Base-by-base conservation (phyloP, 208 protist genomes). In the Giardia duodenalis region DNA sequence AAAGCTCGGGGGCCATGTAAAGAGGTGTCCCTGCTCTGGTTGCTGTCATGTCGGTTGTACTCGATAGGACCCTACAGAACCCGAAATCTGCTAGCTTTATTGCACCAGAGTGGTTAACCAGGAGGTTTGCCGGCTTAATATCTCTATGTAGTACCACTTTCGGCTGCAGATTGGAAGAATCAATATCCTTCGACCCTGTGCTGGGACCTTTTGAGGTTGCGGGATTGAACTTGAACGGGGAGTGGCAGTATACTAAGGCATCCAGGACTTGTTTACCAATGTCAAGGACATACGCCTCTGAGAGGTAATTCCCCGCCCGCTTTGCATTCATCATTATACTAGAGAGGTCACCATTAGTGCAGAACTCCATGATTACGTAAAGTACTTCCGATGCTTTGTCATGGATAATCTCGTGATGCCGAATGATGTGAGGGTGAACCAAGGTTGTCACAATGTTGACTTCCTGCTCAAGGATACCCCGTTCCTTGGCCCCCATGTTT, bases 1-100 rank as follows among this genome's bases (percentile, higher is more conserved):
- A 94, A 95, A 98, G 97, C 93, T 98, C 97, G 0, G 97, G 97
- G 0, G 96, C 97, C 0, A 98, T 96, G 93, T 98, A 98, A 92
- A 89, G 42, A 19, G 86, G 86, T 45, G 86, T 89, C 44, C 86
- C 86, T 19, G 42, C 86, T 45, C 42, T n/a, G 4, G 86, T 89
- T n/a, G 4, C 44, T 19, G 86, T 44, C 4, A 45, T 4, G 4
- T 89, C 86, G 10, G 57, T 39, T 45, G 4, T 44, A 89, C 44
- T 44, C 4, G 4, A 4, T 19, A 89, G 4, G 19, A 89, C 4
- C 10, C 86, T n/a, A 44, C 86, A 89, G 4, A 89, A 89, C 4
- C 86, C 86, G 86, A 89, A 89, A 89, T 89, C 86, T 3, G 19
- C 86, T 19, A 89, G 4, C 42, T 89, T 89, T n/a, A 89, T 45